Base-by-base conservation (phyloP, 2,329 filamentous ascomycete species). In the Phyllosticta citriasiana region DNA sequence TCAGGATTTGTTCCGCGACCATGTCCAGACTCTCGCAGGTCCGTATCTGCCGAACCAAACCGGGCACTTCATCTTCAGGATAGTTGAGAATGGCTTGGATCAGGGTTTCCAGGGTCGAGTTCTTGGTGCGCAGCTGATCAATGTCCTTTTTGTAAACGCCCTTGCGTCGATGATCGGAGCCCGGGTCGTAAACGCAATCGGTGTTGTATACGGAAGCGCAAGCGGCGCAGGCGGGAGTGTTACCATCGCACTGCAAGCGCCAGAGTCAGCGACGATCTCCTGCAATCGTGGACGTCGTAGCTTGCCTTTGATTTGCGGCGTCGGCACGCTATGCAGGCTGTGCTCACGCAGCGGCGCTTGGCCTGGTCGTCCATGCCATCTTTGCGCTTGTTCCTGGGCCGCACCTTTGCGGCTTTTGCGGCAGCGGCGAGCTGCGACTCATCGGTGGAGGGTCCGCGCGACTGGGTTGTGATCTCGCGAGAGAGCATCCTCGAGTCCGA, bases 111-210 rank as follows among this genome's bases (percentile, higher is more conserved):
- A 97, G 79, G 1, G 93, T 97, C 40, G 90, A 89, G 69, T 87
- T 91, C 64, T 86, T 86, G 24, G 91, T 92, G 76, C 95, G 95
- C 72, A 93, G 82, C 70, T 84, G 90, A 73, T 96, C 92, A 25
- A 88, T 85, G 73, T 96, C 94, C 75, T 96, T 91, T 70, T 93
- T 92, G 74, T 97, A 97, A 56, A 97, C 94, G 63, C 94, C 94
- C 73, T 97, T 97, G 57, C 94, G 87, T 57, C 94, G 88, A 73
- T 97, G 92, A 73, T 99, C 94, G 62, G 92, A 96, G 71, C 92
- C 95, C 3, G 92, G 93, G 71, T 97, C 93, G 79, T 97, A 97
- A 66, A 97, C 82, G 73, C 94, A 97, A 76, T 89, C 85, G 56
- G 89, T 94, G 64, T 85, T 84, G 72, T 99, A 97, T 60, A 97